Evolutionary conservation across 495 filamentous ascomycete genomes (phyloP), one percentile per base, ranked within the genome.

Genomic region (Chaetomium cochliodes): DNA sequence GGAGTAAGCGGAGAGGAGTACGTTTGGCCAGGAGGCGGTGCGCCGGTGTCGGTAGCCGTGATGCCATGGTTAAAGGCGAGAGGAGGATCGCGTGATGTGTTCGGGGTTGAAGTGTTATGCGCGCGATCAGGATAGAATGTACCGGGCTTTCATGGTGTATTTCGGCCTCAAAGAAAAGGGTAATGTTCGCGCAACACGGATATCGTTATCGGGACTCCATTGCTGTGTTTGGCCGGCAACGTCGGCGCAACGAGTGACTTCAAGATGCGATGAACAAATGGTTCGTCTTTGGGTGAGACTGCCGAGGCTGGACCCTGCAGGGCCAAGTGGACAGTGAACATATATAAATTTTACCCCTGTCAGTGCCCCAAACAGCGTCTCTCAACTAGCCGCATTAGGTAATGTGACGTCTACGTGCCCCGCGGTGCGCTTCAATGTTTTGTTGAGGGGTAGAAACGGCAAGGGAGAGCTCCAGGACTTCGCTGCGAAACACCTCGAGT

Each of bases 1-100:
- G 16, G 41, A 18, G 41, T 50, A 26, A 12, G 5, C 3, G 22
- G 47, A 41, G 47, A 33, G n/a, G 26, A 28, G 25, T 44, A 13
- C 39, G 64, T 18, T 49, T 12, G 28, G 52, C 39, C n/a, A 56
- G 28, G 23, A 60, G 30, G 60, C 30, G 50, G 39, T 58, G 58
- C 20, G 28, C 26, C n/a, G 59, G 13, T 11, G 30, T 2, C 44
- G 60, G 37, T 0, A 62, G 50, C 1, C 60, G 60, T 0, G 50
- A 30, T 16, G 60, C 60, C 60, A 62, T 62, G 22, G 11, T 51
- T 23, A 20, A 15, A 22, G 46, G 18, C 46, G 20, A 20, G n/a
- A 47, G 44, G 46, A 52, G 28, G 33, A 28, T 33, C 18, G 57
- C 1, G 46, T 12, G 44, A 46, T 44, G 20, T 58, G 20, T 28